Base-by-base conservation (phyloP, 2,329 filamentous ascomycete genomes). In the Xylariaceae sp. region DNA sequence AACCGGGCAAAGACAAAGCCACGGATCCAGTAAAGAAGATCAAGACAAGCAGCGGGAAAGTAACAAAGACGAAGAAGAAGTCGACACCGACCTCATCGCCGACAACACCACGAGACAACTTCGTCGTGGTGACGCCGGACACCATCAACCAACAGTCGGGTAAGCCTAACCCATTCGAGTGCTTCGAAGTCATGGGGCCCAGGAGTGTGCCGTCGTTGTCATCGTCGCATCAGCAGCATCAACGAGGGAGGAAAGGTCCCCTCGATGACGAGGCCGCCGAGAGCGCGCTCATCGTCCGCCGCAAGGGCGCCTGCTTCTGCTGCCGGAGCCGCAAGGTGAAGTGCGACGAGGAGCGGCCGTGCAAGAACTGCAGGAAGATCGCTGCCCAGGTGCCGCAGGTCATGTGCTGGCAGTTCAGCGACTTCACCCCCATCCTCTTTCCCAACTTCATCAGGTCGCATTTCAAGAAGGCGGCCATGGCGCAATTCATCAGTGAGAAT, bases 351-450 rank as follows among this genome's bases (percentile, higher is more conserved):
- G 66, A 73, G 50, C 62, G 74, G 31, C 73, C 74, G 0, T 78
- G 74, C 59, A 68, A 68, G 55, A 76, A 70, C 59, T 78, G 74
- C 63, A 67, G 64, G 48, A 73, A 74, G 56, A 64, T 77, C 37
- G 64, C 66, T 37, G 54, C 63, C 2, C 59, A 66, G 34, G 63
- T 76, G 11, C 73, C 74, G 2, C 70, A 74, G 50, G 67, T 73
- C 14, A 64, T 78, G 16, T 78, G 74, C 59, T 78, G 74, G 74
- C 72, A 73, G 52, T 78, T 78, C 43, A 64, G 67, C 28, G 73
- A 78, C 52, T 78, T 78, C 43, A 44, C 71, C 6, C 61, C 63
- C 0, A 63, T 71, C 2, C 51, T 78, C 17, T 77, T 78, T 40
- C 74, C 74, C 4, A 60, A 61, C 7, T 69, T 76, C 40, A 68